These are phyloP conservation scores for Jacaranda copaia DNA, from an alignment of 257 asterid genomes.

Conservation along the genomic window DNA sequence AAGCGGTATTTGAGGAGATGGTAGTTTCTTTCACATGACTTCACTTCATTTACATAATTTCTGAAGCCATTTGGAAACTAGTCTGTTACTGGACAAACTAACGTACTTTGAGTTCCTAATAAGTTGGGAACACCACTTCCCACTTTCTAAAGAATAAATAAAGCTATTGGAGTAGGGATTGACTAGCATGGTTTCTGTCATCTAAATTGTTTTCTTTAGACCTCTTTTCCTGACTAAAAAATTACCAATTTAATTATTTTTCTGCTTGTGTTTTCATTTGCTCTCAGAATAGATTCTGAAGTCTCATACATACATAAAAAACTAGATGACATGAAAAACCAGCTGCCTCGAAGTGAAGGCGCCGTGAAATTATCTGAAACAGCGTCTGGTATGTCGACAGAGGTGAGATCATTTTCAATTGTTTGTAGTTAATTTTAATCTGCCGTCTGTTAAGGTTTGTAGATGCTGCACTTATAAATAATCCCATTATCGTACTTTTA, in stretches of 20 bases:
- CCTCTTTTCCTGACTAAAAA: slow-evolving; percentile 31
- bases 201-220: not conserved
- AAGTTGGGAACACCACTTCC: not conserved
- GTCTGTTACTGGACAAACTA: too few relatives aligned
- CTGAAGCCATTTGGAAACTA: too few relatives aligned
- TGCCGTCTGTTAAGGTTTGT: slow-evolving; percentile 19
- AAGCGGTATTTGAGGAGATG: too few relatives aligned
- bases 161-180: slow-evolving; percentile 9
- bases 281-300: slow-evolving; percentile 98
- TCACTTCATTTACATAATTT: too few relatives aligned
- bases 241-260: slow-evolving; percentile 53
- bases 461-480: slow-evolving; percentile 10
- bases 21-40: too few relatives aligned
- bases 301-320: slow-evolving; percentile 71
- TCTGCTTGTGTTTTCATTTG: slow-evolving; percentile 53
- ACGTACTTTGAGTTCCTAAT: too few relatives aligned
- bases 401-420: slow-evolving; percentile 59
- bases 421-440: not conserved
- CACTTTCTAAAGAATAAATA: slow-evolving; percentile 19
- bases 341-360: slow-evolving; percentile 52
- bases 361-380: slow-evolving; percentile 46
- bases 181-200: not conserved
- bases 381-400: slow-evolving; percentile 52
- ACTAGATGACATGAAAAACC: slow-evolving; percentile 61
- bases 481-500: not conserved